Evolutionary conservation across 495 filamentous ascomycete genomes (phyloP).

Genomic region (Bathelium albidoporum): DNA sequence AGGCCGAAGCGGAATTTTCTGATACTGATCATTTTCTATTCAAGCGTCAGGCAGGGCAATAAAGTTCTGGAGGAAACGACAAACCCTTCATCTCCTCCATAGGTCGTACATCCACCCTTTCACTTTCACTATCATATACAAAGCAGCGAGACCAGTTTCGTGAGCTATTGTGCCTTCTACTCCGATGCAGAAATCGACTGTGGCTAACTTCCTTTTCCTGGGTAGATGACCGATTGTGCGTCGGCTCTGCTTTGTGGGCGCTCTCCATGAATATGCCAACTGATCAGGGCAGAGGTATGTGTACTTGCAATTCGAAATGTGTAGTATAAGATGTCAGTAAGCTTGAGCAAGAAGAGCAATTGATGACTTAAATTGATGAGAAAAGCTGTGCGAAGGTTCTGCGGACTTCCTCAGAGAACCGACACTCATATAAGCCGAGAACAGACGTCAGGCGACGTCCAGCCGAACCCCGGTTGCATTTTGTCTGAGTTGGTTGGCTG

Average conservation of each 20-base stretch:
- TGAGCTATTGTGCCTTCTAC: background rate
- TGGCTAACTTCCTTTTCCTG: background rate
- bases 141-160: background rate
- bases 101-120: background rate
- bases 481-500: no score
- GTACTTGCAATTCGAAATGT: no score
- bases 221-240: background rate
- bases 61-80: background rate
- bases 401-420: no score
- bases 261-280: background rate
- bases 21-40: background rate
- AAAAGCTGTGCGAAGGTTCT: no score
- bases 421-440: no score
- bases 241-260: background rate
- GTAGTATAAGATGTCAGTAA: no score
- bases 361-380: no score
- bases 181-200: background rate
- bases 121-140: background rate
- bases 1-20: background rate
- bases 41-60: background rate
- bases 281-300: no score
- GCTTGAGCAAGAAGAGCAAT: no score
- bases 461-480: no score
- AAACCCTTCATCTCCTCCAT: background rate
- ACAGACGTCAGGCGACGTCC: no score